A percentile compares a stretch with the other conserved stretches of the same genome.
Conservation (phyloP, 192 early-diverging fungal species). For the Podila clonocystis region DNA sequence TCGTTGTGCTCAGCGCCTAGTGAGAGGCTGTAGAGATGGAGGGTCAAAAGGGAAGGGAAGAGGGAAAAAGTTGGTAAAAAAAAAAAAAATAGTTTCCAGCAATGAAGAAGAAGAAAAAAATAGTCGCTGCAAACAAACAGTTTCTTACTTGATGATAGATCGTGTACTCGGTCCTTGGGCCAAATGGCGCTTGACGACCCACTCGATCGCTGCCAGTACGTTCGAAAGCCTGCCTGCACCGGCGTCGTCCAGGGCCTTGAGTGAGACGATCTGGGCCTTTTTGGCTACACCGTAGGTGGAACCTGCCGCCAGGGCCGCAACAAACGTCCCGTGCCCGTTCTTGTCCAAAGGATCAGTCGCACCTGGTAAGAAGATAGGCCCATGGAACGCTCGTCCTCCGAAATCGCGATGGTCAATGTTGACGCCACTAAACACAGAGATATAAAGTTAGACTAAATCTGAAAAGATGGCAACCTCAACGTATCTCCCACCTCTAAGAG, state of each 20-base stretch:
- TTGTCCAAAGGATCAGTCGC: slow-evolving; percentile 39
- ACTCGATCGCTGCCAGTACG: slow-evolving; percentile 59
- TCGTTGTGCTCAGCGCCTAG: slow-evolving; percentile 59
- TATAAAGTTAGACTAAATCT: no score
- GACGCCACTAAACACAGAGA: slow-evolving; percentile 38
- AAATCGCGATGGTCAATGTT: slow-evolving; percentile 58
- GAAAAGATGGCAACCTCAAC: not conserved
- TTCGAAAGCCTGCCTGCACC: slow-evolving; percentile 60
- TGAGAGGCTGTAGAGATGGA: slow-evolving; percentile 49
- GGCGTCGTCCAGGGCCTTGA: slow-evolving; percentile 61
- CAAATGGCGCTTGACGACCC: slow-evolving; percentile 58
- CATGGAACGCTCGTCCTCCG: slow-evolving; percentile 57
- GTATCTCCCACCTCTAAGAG: no score
- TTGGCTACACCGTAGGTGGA: slow-evolving; percentile 68
- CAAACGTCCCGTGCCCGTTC: slow-evolving; percentile 70
- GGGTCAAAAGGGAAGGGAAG: not conserved
- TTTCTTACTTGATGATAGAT: slow-evolving; percentile 53
- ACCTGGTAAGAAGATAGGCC: slow-evolving; percentile 54
- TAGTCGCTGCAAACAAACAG: not conserved
- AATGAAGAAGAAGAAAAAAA: not conserved
- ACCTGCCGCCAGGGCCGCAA: slow-evolving; percentile 66
- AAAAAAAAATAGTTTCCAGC: not conserved
- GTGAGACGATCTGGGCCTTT: slow-evolving; percentile 59
- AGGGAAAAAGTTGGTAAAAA: not conserved
- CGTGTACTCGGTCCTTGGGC: slow-evolving; percentile 25